phyloP scores from a whole-genome alignment of 2,329 filamentous ascomycete genomes.

The Phialophora macrospora region DNA sequence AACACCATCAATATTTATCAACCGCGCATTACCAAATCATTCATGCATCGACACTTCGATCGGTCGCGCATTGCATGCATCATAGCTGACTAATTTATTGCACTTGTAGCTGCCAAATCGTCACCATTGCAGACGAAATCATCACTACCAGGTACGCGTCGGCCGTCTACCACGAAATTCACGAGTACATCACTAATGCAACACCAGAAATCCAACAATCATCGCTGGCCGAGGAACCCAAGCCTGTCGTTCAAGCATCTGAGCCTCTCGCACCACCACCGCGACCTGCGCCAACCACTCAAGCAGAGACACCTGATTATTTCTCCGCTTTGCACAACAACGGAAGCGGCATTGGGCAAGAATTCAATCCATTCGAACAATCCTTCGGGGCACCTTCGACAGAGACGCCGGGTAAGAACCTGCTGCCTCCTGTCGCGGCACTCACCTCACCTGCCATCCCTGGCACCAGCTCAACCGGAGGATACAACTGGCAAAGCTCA shows the following conservation, averaged over 20 bases:
- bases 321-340: conserved; percentile 65
- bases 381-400: conserved; percentile 74
- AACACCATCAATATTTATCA: conserved; percentile 25
- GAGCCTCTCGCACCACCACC: conserved; percentile 74
- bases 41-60: conserved; percentile 17
- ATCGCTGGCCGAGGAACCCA: conserved; percentile 47
- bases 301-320: conserved; percentile 68
- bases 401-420: conserved; percentile 80
- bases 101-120: conserved; percentile 27
- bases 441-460: conserved; percentile 89
- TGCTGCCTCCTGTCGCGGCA: conserved; percentile 86
- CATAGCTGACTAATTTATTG: conserved; percentile 21
- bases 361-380: conserved; percentile 96
- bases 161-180: conserved; percentile 1
- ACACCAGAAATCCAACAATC: conserved; percentile 41
- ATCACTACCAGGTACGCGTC: conserved; percentile 37
- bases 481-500: conserved; percentile 76
- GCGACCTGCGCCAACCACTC: conserved; percentile 58
- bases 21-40: conserved; percentile 16
- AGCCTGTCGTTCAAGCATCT: conserved; percentile 60
- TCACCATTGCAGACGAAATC: conserved; percentile 37
- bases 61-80: not conserved
- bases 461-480: conserved; percentile 70
- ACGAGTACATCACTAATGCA: conserved; percentile 12
- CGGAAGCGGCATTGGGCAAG: conserved; percentile 57